Base-by-base conservation (phyloP, 108 stramenopile species). In the Nitzschia inconspicua region DNA sequence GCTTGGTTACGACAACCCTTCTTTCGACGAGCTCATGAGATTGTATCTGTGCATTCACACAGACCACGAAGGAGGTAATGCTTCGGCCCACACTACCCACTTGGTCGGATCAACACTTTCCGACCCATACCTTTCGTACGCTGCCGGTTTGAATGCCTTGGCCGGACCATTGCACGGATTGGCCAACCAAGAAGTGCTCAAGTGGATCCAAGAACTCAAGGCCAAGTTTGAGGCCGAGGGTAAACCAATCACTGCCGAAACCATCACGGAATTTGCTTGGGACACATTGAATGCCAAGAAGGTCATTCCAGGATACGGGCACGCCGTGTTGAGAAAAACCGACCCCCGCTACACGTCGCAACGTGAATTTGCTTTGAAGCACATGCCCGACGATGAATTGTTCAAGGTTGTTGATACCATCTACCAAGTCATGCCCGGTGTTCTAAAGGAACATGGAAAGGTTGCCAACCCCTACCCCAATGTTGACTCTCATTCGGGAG, bases 51-150 rank as follows among this genome's bases (percentile, higher is more conserved):
- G 93, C 72, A 99, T 99, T 76, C 98, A 99, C 89, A 95, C 96
- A 36, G 98, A 99, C 78, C 98, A 99, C 78, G 98, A 99, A 80
- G 98, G 98, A 35, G 98, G 98, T 52, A 99, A 99, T 76, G 98
- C 97, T 37, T 94, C 93, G 19, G 98, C 98, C 5, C 98, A 99
- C 76, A 87, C 98, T 46, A 99, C 98, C 40, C 98, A 98, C 79
- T 82, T 99, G 61, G 96, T 98, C 10, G 98, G 98, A 60, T 93
- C 91, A 18, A 98, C 98, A 22, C 68, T 99, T 30, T 66, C 85
- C 14, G 98, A 99, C 80, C 95, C 98, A 5, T 99, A 95, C 83
- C 75, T 98, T 44, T 74, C 91, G 42, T 98, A 96, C 76, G 75
- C 96, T 27, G 96, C 88, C 6, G 98, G 98, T 63, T 77, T 99